Base-by-base conservation (phyloP, 2,329 filamentous ascomycete species). In the Huntiella omanensis region DNA sequence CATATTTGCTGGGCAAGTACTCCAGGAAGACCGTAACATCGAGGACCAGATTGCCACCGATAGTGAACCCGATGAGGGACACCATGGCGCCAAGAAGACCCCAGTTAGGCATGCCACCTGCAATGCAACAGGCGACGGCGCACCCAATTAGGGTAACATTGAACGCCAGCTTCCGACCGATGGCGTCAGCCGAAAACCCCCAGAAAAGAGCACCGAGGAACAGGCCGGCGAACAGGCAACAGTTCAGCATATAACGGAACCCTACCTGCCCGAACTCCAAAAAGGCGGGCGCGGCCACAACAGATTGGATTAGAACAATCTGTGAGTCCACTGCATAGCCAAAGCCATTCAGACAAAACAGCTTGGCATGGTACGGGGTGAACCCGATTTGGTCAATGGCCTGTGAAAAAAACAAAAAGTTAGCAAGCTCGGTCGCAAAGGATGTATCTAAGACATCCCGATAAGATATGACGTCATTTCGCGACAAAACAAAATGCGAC, bases 21-120 rank as follows among this genome's bases (percentile, higher is more conserved):
- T 72, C 68, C 15, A 71, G 58, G 53, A 71, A 70, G 35, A 72
- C 65, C 50, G 66, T 65, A 32, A 63, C 66, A 55, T 71, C 68
- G 40, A 71, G 62, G 11, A 68, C 63, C 6, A 70, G 59, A 46
- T 71, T 71, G 6, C 68, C 68, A 12, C 66, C 66, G 4, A 62
- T 64, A 1, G 66, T 65, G 3, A 63, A 58, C 50, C 62, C 62
- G 48, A 61, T 60, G 1, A 83, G 57, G 11, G 69, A 70, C 28
- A 79, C 68, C 54, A 83, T 81, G 15, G 79, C 58, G 0, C 73
- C 76, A 10, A 83, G 64, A 0, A 71, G 69, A 2, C 69, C 61
- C 76, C 77, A 86, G 51, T 68, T 80, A 2, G 80, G 79, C 49
- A 73, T 69, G 1, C 71, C 74, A 3, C 79, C 81, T 1, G 77